Percentiles rank a stretch among this genome's conserved stretches.
phyloP scores from a whole-genome alignment of 208 protist species.

The Trypanosoma platydactyli region DNA sequence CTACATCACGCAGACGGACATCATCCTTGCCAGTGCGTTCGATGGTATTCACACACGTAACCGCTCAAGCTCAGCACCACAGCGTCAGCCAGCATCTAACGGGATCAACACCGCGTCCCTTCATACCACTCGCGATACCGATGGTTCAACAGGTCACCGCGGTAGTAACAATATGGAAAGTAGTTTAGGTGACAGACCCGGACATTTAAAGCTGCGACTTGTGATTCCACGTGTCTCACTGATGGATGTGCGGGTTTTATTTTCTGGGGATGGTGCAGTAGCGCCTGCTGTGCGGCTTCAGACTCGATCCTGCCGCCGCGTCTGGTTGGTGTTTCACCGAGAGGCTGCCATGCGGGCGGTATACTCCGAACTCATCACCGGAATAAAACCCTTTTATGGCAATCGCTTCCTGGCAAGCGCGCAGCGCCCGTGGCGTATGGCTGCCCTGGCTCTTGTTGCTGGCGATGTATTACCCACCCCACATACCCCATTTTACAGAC shows the following conservation, averaged over 20 bases:
- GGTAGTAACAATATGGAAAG: background rate
- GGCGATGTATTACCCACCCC: slow-evolving; percentile 34
- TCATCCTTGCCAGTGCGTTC: slow-evolving; percentile 28
- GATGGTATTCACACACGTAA: slow-evolving; percentile 1
- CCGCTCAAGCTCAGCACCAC: background rate
- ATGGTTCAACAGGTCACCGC: background rate
- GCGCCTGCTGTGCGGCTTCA: slow-evolving; percentile 17
- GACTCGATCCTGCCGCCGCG: slow-evolving; percentile 22
- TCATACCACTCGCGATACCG: slow-evolving; percentile 1
- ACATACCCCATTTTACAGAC: slow-evolving; percentile 35
- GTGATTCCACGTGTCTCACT: slow-evolving; percentile 29
- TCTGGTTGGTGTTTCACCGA: slow-evolving; percentile 22
- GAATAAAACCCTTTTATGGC: slow-evolving; percentile 8
- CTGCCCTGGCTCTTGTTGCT: slow-evolving; percentile 41
- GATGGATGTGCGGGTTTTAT: slow-evolving; percentile 3
- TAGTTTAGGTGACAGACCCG: background rate
- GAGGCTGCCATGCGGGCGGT: background rate
- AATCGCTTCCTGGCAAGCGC: slow-evolving; percentile 56
- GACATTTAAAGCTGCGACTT: slow-evolving; percentile 6
- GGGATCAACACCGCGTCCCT: background rate
- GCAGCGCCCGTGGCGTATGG: slow-evolving; percentile 41
- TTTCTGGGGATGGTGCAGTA: background rate
- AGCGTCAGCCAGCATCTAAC: background rate
- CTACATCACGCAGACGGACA: slow-evolving; percentile 27
- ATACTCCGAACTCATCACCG: background rate